A percentile compares a stretch with the other conserved stretches of the same genome.
phyloP scores from a whole-genome alignment of 2,329 filamentous ascomycete genomes.

The Hypoxylon sp. region DNA sequence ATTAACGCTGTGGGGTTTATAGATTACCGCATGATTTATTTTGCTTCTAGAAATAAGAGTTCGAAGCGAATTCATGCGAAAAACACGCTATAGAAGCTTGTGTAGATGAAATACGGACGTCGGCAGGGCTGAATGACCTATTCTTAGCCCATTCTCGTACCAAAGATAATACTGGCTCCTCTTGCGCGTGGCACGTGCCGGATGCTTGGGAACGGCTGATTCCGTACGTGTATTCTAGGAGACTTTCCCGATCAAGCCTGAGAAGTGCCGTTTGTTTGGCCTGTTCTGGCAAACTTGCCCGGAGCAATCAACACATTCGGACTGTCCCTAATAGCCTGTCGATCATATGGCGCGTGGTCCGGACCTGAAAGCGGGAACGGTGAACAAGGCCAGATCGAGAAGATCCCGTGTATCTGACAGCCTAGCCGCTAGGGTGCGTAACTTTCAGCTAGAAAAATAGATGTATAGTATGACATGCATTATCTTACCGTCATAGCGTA shows the following conservation, averaged over 20 bases:
- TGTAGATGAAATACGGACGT: slow-evolving; percentile 20
- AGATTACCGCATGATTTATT: slow-evolving; percentile 16
- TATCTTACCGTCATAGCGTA: slow-evolving; percentile 18
- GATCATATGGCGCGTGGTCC: slow-evolving; percentile 39
- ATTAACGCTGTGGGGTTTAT: slow-evolving; percentile 5
- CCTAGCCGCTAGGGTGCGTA: slow-evolving; percentile 19
- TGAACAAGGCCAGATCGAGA: slow-evolving; percentile 46
- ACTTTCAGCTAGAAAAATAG: slow-evolving; percentile 31
- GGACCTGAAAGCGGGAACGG: slow-evolving; percentile 45
- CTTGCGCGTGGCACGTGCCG: slow-evolving; percentile 34
- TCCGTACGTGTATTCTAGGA: slow-evolving; percentile 23
- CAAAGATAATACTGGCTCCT: slow-evolving; percentile 4
- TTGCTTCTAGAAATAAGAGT: slow-evolving; percentile 12
- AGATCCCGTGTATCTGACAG: slow-evolving; percentile 28
- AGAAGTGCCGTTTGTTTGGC: slow-evolving; percentile 30
- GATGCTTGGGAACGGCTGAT: slow-evolving; percentile 36
- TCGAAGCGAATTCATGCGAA: slow-evolving; percentile 21
- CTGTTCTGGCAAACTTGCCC: slow-evolving; percentile 38
- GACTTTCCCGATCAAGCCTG: slow-evolving; percentile 38
- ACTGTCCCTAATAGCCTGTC: slow-evolving; percentile 34
- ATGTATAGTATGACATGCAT: slow-evolving; percentile 3
- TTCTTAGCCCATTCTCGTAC: slow-evolving; percentile 18
- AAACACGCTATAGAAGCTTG: slow-evolving; percentile 15
- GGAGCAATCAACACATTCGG: slow-evolving; percentile 42
- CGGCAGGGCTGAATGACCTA: slow-evolving; percentile 41